Evolutionary conservation across 2,329 filamentous ascomycete species (phyloP), one percentile per base, ranked within the genome.

Genomic region (Parastagonospora nodorum): DNA sequence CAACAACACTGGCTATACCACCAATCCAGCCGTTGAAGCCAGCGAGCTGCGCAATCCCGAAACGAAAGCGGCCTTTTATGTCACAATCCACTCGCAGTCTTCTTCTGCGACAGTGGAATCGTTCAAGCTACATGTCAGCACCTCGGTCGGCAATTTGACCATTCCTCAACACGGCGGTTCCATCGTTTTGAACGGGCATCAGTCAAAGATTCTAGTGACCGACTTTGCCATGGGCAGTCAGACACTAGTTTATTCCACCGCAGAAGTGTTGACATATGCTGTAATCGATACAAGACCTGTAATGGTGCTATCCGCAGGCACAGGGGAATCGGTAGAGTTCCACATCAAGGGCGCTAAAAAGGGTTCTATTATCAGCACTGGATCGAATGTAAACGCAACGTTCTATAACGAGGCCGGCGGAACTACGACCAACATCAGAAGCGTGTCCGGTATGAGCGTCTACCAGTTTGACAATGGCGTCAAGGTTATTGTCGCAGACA

Each of bases 131-230:
- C 72, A 77, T 4, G 77, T 86, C 8, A 79, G 78, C 38, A 87
- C 84, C 0, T 85, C 83, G 0, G 73, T 73, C 12, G 84, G 84
- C 1, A 68, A 75, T 5, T 53, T 86, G 8, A 81, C 77, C 0
- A 75, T 87, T 11, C 84, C 84, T 1, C 78, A 80, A 48, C 74
- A 78, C 39, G 77, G 74, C 2, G 74, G 74, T 0, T 63, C 68
- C 0, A 78, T 86, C 38, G 74, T 79, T 5, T 75, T 88, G 35
- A 80, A 85, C 48, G 85, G 85, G 1, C 81, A 85, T 32, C 81
- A 86, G 48, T 80, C 83, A 7, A 86, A 87, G 74, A 82, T 87
- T 12, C 66, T 86, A 3, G 81, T 84, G 0, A 84, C 83, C 0
- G 84, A 87, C 57, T 87, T 85, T 49, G 66, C 56, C 1, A 79